Conservation (phyloP, 371 early-diverging fungal genomes). For the Mucor lusitanicus region DNA sequence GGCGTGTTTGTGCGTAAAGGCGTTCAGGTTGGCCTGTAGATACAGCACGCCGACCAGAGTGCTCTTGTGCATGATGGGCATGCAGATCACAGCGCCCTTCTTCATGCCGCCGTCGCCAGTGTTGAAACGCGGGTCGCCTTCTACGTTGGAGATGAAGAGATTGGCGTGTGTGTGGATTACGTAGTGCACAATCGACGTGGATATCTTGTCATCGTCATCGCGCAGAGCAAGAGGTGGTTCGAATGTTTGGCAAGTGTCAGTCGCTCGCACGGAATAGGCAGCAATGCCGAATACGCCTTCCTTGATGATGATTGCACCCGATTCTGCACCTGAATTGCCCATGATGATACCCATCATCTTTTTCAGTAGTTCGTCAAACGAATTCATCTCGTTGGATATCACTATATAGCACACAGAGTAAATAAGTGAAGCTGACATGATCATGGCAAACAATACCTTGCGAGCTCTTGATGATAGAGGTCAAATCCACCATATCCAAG, state of each 20-base stretch:
- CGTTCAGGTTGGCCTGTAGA: slow-evolving; percentile 55
- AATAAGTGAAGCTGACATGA: not conserved
- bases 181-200: slow-evolving; percentile 43
- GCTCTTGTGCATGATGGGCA: slow-evolving; percentile 59
- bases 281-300: slow-evolving; percentile 46
- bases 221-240: slow-evolving; percentile 41
- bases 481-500: slow-evolving; percentile 49
- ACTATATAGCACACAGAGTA: slow-evolving; percentile 21
- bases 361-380: slow-evolving; percentile 46
- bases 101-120: slow-evolving; percentile 30
- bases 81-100: slow-evolving; percentile 51
- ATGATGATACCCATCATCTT: slow-evolving; percentile 51
- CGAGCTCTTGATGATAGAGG: slow-evolving; percentile 50
- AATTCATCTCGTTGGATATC: slow-evolving; percentile 51
- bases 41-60: slow-evolving; percentile 58
- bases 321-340: slow-evolving; percentile 48
- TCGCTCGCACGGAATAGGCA: slow-evolving; percentile 35
- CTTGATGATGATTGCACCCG: slow-evolving; percentile 49
- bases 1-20: slow-evolving; percentile 56
- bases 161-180: slow-evolving; percentile 42
- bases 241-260: slow-evolving; percentile 32
- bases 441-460: slow-evolving; percentile 29
- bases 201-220: slow-evolving; percentile 39
- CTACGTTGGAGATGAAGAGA: slow-evolving; percentile 44
- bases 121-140: slow-evolving; percentile 41